These are phyloP conservation scores for Mycena sanguinolenta DNA, from an alignment of 768 basidiomycete genomes.

Conservation along the genomic window DNA sequence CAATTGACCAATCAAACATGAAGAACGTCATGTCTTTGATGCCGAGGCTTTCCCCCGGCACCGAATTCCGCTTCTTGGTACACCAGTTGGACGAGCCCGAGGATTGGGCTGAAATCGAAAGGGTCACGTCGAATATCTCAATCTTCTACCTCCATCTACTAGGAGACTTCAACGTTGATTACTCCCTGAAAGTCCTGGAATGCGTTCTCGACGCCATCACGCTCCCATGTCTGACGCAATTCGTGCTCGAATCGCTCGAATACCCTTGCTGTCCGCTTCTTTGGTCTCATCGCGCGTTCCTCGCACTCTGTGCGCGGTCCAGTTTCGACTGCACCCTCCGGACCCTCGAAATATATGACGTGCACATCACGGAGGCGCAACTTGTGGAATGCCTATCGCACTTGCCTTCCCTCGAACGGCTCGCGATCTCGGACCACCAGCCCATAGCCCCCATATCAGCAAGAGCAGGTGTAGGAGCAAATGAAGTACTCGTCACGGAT, in stretches of 20 bases:
- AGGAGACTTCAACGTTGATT: too few species aligned
- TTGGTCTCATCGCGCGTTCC: conserved; percentile 8
- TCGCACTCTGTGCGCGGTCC: conserved; percentile 10
- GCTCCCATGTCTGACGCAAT: neutral
- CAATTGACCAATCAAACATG: neutral
- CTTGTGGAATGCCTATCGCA: conserved; percentile 7
- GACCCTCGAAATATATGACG: neutral
- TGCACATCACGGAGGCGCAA: neutral
- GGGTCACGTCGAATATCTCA: neutral
- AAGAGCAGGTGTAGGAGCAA: neutral
- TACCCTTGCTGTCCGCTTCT: neutral
- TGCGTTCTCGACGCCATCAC: neutral
- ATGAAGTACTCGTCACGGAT: neutral
- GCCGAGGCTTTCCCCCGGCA: neutral
- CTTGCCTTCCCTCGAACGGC: conserved; percentile 5
- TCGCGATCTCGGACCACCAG: conserved; percentile 22
- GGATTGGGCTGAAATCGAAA: too few species aligned
- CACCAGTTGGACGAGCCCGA: neutral
- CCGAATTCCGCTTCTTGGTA: neutral
- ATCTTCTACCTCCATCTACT: neutral
- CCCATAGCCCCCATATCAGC: neutral
- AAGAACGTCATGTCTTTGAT: neutral
- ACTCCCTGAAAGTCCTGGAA: neutral
- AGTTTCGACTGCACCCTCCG: neutral
- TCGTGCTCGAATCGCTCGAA: neutral